Percentiles rank a stretch among this genome's conserved stretches.
phyloP scores from a whole-genome alignment of 306 rosid genomes.

The Prunus salicina region DNA sequence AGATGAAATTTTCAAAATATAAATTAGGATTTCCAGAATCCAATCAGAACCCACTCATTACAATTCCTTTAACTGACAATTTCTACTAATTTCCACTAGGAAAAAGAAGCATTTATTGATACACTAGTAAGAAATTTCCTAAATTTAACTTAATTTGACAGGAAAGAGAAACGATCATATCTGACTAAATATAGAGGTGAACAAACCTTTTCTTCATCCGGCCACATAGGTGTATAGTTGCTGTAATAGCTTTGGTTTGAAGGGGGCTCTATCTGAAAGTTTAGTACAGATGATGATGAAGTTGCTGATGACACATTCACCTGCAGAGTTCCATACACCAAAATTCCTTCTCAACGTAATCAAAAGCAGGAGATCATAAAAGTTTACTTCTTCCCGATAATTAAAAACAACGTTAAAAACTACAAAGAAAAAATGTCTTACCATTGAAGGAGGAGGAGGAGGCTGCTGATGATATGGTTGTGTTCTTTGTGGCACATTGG shows the following conservation, averaged over 20 bases:
- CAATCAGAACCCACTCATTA: neutral
- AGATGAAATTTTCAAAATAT: neutral
- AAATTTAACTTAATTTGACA: neutral
- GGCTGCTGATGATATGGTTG: conserved; percentile 39
- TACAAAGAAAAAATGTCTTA: conserved; percentile 9
- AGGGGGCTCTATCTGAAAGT: conserved; percentile 85
- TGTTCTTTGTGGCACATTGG: conserved; percentile 38
- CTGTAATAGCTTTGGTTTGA: conserved; percentile 82
- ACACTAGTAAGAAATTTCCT: neutral
- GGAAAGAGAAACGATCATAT: neutral
- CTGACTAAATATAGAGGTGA: neutral
- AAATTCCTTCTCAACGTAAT: neutral
- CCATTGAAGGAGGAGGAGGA: conserved; percentile 42
- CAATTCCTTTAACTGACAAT: too few species aligned
- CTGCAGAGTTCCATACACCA: conserved; percentile 39
- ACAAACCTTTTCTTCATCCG: conserved; percentile 53
- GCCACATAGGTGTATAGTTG: conserved; percentile 31
- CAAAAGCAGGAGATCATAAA: neutral
- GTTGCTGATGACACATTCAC: conserved; percentile 49
- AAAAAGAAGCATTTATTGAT: neutral
- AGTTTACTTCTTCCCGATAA: neutral
- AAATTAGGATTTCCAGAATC: neutral
- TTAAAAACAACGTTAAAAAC: neutral
- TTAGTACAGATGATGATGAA: conserved; percentile 43
- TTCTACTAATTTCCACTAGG: neutral